These are phyloP conservation scores for Avicennia marina DNA, from an alignment of 257 asterid species.

Conservation along the genomic window DNA sequence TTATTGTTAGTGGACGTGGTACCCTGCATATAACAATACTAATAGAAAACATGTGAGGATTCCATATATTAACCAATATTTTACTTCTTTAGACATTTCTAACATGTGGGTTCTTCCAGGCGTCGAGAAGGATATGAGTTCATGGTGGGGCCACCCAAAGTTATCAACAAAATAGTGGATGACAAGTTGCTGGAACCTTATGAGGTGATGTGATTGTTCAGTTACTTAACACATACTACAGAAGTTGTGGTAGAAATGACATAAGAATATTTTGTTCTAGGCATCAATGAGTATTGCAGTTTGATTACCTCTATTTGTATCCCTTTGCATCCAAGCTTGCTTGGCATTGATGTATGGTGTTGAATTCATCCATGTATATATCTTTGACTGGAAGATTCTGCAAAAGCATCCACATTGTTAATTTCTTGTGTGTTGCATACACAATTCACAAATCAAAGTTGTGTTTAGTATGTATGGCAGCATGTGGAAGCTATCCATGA, in stretches of 20 bases:
- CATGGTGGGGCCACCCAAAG: constrained; percentile 99
- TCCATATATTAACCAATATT: not conserved
- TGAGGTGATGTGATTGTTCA: constrained; percentile 49
- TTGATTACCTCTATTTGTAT: no score
- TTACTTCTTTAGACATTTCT: constrained; percentile 18
- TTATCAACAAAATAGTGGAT: constrained; percentile 69
- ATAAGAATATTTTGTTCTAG: not conserved
- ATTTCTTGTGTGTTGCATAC: not conserved
- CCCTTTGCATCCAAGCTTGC: no score
- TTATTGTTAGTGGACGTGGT: constrained; percentile 93
- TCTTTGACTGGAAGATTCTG: not conserved
- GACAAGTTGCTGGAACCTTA: constrained; percentile 86
- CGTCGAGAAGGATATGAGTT: constrained; percentile 98
- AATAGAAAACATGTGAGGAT: constrained; percentile 87
- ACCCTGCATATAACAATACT: constrained; percentile 90
- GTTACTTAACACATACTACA: not conserved
- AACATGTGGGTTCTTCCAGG: constrained; percentile 83
- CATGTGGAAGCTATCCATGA: constrained; percentile 84
- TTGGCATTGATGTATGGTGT: not conserved
- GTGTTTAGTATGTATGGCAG: no score
- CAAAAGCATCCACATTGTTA: no score
- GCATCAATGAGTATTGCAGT: no score
- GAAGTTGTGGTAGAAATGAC: not conserved
- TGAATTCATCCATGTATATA: not conserved
- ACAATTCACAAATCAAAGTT: not conserved